phyloP scores from a whole-genome alignment of 768 basidiomycete genomes.

The Brasilioporus rufonigricans region DNA sequence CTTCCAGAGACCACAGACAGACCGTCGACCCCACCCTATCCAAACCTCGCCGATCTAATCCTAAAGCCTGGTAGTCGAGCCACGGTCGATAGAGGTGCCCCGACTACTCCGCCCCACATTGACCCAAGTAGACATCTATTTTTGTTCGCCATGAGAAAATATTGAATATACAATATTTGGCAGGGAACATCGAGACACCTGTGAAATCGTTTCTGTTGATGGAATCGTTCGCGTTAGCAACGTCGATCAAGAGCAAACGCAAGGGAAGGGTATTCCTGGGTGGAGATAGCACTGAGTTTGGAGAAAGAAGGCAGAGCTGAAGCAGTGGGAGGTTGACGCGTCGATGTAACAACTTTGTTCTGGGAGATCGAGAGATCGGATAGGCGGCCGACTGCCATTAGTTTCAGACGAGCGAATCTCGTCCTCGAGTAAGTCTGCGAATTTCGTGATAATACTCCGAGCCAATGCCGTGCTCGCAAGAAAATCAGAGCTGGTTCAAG shows the following conservation, averaged over 20 bases:
- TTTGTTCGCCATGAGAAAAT: background rate
- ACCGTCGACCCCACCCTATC: background rate
- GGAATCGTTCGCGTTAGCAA: constrained; percentile 19
- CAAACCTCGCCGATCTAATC: background rate
- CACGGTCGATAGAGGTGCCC: background rate
- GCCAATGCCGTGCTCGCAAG: no score
- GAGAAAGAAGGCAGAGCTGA: background rate
- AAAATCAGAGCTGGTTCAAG: no score
- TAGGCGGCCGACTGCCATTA: no score
- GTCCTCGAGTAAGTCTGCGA: background rate
- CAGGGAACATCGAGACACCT: constrained; percentile 21
- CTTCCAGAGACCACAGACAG: background rate
- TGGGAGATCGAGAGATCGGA: no score
- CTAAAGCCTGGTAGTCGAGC: background rate
- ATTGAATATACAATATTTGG: background rate
- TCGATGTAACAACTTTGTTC: no score
- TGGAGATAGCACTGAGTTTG: constrained; percentile 6
- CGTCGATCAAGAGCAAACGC: constrained; percentile 24
- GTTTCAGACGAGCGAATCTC: background rate
- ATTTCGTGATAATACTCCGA: no score
- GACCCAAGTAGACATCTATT: constrained; percentile 8
- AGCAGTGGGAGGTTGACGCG: background rate
- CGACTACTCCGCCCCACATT: constrained; percentile 4
- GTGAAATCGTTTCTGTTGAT: constrained; percentile 17
- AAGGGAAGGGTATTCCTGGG: constrained; percentile 22